Evolutionary conservation across 805 yeast species (phyloP), one percentile per base, ranked within the genome.

Genomic region (Wickerhamomyces rabaulensis): DNA sequence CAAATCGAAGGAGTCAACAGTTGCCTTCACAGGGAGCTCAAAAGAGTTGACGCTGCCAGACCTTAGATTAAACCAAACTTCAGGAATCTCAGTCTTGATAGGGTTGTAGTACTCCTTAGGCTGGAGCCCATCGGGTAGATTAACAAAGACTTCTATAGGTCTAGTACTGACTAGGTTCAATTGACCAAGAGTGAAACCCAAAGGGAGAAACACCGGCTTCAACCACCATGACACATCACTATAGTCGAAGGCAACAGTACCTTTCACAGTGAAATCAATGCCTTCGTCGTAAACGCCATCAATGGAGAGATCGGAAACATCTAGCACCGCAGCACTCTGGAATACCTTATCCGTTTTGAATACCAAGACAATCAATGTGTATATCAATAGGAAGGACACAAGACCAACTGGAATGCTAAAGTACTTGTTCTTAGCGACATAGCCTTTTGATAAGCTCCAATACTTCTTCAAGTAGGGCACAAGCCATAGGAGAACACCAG

Each of bases 161-260:
- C 31, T 45, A 6, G 15, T 6, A 6, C 50, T 47, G 2, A n/a
- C 29, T 12, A 59, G 20, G 2, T 22, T 17, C 2, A 49, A 43
- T 2, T 13, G 15, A 2, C 56, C 55, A 16, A 55, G 6, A 4
- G 43, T 1, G 2, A 40, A 20, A 9, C 44, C 21, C 2, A 46
- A 7, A 0, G 57, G 52, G n/a, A 40, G 35, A 45, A 42, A 48
- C 5, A 54, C 9, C 1, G 20, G 9, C 27, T 41, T 47, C 23
- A 39, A 40, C 39, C 48, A 46, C 51, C 50, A 49, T 17, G 41
- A 16, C 7, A 51, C 43, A 7, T 42, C 37, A 1, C 53, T 39
- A 43, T 57, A 59, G 21, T 59, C 52, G 44, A 56, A 50, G 9
- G 41, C 29, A 21, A 57, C 22, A 1, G 50, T 26, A 4, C 49